A percentile compares a stretch with the other conserved stretches of the same genome.
Conservation (phyloP, 2,329 filamentous ascomycete species). For the Trichoderma brevicompactum region DNA sequence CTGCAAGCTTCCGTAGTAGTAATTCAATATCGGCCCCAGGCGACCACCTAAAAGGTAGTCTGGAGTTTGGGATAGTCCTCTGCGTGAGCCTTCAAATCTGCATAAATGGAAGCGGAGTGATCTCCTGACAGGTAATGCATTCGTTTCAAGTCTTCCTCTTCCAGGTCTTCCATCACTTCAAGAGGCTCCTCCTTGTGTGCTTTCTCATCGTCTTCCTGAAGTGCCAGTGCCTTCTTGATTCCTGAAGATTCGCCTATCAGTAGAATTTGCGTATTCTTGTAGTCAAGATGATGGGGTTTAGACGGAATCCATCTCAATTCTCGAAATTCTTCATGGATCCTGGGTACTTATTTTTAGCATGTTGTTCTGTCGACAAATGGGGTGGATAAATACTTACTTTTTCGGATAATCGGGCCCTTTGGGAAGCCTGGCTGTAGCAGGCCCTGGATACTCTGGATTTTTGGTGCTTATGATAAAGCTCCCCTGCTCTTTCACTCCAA, state of each 20-base stretch:
- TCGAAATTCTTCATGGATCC: slow-evolving; percentile 72
- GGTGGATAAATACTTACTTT: slow-evolving; percentile 54
- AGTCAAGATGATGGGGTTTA: slow-evolving; percentile 74
- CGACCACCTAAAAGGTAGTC: slow-evolving; percentile 35
- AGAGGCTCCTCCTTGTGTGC: slow-evolving; percentile 64
- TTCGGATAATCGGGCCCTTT: slow-evolving; percentile 71
- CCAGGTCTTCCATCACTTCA: slow-evolving; percentile 75
- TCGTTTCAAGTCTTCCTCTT: slow-evolving; percentile 73
- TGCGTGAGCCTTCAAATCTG: slow-evolving; percentile 25
- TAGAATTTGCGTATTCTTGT: slow-evolving; percentile 74
- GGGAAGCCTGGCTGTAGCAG: slow-evolving; percentile 65
- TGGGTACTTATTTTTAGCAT: slow-evolving; percentile 38
- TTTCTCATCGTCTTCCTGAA: slow-evolving; percentile 59
- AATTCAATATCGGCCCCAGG: neutral
- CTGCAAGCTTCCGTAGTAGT: too few species aligned
- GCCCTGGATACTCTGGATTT: slow-evolving; percentile 73
- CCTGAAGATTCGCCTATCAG: slow-evolving; percentile 73
- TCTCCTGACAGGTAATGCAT: slow-evolving; percentile 58
- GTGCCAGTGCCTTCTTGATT: slow-evolving; percentile 59
- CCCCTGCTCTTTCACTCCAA: slow-evolving; percentile 70
- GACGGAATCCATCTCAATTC: slow-evolving; percentile 75
- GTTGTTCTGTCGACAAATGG: neutral
- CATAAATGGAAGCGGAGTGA: slow-evolving; percentile 42
- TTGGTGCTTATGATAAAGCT: slow-evolving; percentile 80
- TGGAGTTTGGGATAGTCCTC: slow-evolving; percentile 36